These are phyloP conservation scores for Vachellia collinsii DNA, from an alignment of 306 rosid species.

Conservation along the genomic window DNA sequence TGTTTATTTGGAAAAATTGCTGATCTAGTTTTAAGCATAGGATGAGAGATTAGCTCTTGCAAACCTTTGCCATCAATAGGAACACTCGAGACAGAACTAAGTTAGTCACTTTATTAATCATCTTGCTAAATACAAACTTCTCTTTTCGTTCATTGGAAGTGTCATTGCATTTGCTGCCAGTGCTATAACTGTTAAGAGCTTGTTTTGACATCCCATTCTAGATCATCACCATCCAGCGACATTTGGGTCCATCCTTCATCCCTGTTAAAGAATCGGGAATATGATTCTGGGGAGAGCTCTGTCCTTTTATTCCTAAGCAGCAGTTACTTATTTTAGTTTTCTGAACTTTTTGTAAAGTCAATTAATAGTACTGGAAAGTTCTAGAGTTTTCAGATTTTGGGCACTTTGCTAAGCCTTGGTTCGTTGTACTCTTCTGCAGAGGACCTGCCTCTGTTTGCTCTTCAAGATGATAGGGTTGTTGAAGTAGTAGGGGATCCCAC, in stretches of 20 bases:
- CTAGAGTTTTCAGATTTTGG: not conserved
- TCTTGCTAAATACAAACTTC: not conserved
- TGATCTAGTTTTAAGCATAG: slow-evolving; percentile 21
- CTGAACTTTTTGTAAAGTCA: slow-evolving; percentile 12
- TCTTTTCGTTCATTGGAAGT: not conserved
- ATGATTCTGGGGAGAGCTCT: not conserved
- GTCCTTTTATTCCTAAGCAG: not conserved
- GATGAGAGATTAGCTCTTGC: slow-evolving; percentile 20
- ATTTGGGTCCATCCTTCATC: not conserved
- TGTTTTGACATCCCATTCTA: slow-evolving; percentile 17
- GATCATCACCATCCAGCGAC: slow-evolving; percentile 3
- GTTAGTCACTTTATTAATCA: slow-evolving; percentile 4
- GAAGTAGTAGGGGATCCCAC: slow-evolving; percentile 87
- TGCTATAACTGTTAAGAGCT: slow-evolving; percentile 18
- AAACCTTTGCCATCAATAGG: slow-evolving; percentile 8
- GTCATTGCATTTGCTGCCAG: slow-evolving; percentile 8
- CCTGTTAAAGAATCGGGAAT: not conserved
- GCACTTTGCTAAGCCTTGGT: slow-evolving; percentile 38
- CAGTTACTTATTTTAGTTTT: slow-evolving; percentile 22
- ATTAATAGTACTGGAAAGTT: slow-evolving; percentile 9
- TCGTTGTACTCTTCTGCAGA: slow-evolving; percentile 56
- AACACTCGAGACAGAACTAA: slow-evolving; percentile 18
- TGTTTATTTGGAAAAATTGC: slow-evolving; percentile 20
- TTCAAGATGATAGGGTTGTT: slow-evolving; percentile 95
- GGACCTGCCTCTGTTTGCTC: slow-evolving; percentile 90